Conservation (phyloP, 2,329 filamentous ascomycete species). For the Ophiosphaerella korrae region DNA sequence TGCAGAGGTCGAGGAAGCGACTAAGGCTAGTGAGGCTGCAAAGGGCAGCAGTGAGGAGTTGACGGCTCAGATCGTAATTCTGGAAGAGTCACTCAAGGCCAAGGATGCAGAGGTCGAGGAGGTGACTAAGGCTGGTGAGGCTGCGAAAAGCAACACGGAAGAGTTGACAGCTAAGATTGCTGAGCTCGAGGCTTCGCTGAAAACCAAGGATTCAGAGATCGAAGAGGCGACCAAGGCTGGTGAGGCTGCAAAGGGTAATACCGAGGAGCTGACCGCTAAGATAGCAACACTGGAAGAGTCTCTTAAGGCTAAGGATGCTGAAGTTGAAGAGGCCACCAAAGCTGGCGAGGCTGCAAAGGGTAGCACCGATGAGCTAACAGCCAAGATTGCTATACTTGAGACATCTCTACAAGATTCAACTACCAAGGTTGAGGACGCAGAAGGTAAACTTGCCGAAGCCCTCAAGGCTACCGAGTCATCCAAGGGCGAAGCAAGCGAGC, state of each 20-base stretch:
- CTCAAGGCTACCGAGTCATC: conserved; percentile 18
- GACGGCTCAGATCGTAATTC: conserved; percentile 22
- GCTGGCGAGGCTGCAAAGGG: conserved; percentile 19
- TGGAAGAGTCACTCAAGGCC: conserved; percentile 20
- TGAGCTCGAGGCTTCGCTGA: conserved; percentile 17
- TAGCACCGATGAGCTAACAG: conserved; percentile 13
- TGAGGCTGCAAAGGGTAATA: conserved; percentile 15
- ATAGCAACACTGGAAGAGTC: conserved; percentile 5
- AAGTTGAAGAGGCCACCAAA: conserved; percentile 21
- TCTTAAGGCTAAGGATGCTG: conserved; percentile 14
- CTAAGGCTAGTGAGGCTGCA: conserved; percentile 23
- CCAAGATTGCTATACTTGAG: conserved; percentile 26
- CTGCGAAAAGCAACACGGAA: conserved; percentile 21
- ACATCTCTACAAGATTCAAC: conserved; percentile 21
- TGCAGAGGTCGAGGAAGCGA: conserved; percentile 22
- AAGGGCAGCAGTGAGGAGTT: conserved; percentile 19
- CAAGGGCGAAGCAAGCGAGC: conserved; percentile 12
- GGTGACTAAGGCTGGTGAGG: conserved; percentile 15
- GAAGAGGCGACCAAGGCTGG: conserved; percentile 9
- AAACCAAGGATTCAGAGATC: conserved; percentile 2
- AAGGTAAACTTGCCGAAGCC: conserved; percentile 19
- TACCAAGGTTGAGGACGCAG: conserved; percentile 19
- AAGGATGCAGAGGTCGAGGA: conserved; percentile 1
- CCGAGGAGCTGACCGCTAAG: not conserved
- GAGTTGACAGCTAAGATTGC: conserved; percentile 18